Evolutionary conservation across 805 yeast species (phyloP).

Genomic region (Peterozyma toletana): DNA sequence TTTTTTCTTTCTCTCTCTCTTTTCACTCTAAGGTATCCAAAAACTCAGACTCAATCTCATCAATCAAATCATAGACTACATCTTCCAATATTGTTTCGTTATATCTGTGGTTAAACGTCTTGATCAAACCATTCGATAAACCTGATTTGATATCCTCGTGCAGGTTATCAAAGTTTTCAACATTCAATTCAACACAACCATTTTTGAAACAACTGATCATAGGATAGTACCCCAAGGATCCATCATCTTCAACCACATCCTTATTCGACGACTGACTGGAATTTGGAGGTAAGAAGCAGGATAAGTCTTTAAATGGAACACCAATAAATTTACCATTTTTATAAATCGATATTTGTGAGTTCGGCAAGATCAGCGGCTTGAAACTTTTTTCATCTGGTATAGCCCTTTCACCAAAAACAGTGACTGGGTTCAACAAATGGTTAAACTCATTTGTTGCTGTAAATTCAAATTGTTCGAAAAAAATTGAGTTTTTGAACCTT

Average conservation of each 20-base stretch:
- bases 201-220: constrained; percentile 76
- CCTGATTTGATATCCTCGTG: constrained; percentile 27
- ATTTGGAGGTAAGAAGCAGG: constrained; percentile 75
- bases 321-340: constrained; percentile 73
- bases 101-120: constrained; percentile 53
- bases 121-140: constrained; percentile 23
- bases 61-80: constrained; percentile 74
- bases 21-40: constrained; percentile 34
- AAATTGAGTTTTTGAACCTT: constrained; percentile 66
- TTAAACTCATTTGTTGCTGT: constrained; percentile 63
- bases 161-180: constrained; percentile 49
- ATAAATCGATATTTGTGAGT: constrained; percentile 60
- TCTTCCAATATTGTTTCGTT: constrained; percentile 73
- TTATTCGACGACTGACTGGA: constrained; percentile 41
- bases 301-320: constrained; percentile 56
- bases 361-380: constrained; percentile 40
- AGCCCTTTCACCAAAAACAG: constrained; percentile 63
- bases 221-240: constrained; percentile 85
- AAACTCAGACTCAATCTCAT: constrained; percentile 67
- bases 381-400: constrained; percentile 41
- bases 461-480: constrained; percentile 82
- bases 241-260: constrained; percentile 57
- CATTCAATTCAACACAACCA: constrained; percentile 66
- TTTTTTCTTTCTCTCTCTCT: constrained; percentile 3
- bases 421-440: constrained; percentile 65